Conservation (phyloP, 2,329 filamentous ascomycete species). For the Mollisia scopiformis region DNA sequence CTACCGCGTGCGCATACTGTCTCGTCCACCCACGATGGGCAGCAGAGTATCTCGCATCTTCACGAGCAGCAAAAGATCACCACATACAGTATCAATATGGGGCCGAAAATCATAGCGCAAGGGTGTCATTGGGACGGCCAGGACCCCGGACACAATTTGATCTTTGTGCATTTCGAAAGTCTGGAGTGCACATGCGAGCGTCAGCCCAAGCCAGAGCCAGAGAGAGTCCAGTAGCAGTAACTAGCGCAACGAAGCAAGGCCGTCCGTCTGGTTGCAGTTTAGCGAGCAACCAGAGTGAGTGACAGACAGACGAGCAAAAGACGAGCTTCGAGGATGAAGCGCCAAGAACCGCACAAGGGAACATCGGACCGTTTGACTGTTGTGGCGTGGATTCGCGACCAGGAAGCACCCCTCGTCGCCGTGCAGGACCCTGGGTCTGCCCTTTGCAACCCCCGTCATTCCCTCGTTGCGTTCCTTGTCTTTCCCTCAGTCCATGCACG, state of each 20-base stretch:
- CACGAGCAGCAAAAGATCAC: constrained; percentile 5
- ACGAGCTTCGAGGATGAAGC: too few species aligned
- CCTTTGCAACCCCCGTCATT: too few species aligned
- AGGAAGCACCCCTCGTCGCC: constrained; percentile 12
- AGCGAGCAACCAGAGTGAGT: too few species aligned
- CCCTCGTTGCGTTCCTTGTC: too few species aligned
- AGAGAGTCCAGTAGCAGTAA: too few species aligned
- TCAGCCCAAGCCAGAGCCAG: background rate
- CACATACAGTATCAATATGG: background rate
- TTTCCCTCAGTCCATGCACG: constrained; percentile 12
- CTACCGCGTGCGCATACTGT: background rate
- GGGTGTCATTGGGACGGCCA: constrained; percentile 3
- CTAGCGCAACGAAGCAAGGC: too few species aligned
- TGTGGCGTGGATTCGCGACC: constrained; percentile 23
- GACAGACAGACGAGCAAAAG: background rate
- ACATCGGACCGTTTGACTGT: constrained; percentile 31
- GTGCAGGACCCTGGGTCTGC: constrained; percentile 14
- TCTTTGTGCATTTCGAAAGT: too few species aligned
- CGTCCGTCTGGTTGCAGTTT: too few species aligned
- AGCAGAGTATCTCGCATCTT: too few species aligned
- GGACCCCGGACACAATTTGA: background rate
- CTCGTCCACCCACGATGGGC: background rate
- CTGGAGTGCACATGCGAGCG: constrained; percentile 6
- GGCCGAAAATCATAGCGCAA: constrained; percentile 2
- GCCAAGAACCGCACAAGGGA: constrained; percentile 14